Evolutionary conservation across 768 basidiomycete genomes (phyloP), one percentile per base, ranked within the genome.

Genomic region (Solioccasus polychromus): DNA sequence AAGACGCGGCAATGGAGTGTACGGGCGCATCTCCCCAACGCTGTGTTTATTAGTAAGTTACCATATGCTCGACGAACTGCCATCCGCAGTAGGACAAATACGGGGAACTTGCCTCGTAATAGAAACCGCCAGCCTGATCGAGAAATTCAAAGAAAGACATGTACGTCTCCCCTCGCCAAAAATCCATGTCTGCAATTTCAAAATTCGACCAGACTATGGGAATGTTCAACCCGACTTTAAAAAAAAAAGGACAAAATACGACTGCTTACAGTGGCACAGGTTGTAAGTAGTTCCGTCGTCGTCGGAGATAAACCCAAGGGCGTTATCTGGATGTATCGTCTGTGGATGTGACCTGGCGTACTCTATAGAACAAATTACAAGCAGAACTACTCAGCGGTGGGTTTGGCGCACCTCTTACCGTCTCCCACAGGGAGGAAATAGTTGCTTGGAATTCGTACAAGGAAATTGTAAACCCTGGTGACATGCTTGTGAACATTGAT

Each of bases 21-120:
- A 92, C 87, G 3, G 82, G 82, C 15, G 95, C 95, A 69, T 97
- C 95, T 39, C 95, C 95, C 92, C 92, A 93, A 25, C 91, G 83
- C 80, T 90, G 52, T 22, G 22, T 35, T 11, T 20, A 48, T 23
- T 30, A 14, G 38, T 50, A 2, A 44, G 36, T n/a, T 4, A 38
- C 45, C 43, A 9, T 35, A 20, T 15, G 12, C 24, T 30, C 22
- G 26, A 23, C 9, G 14, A 14, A 38, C n/a, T 15, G 35, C 32
- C 35, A 19, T 9, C 12, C 9, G 26, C 37, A 12, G 12, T 20
- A n/a, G n/a, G 3, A 32, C 8, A 26, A 19, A 35, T n/a, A n/a
- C 9, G 17, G 28, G 4, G 14, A 11, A 42, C 44, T 32, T 50
- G 72, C 86, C 82, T 93, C 91, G 54, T 92, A 92, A 62, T 92